Evolutionary conservation across 2,329 filamentous ascomycete genomes (phyloP).

Genomic region (Fusarium protoensiforme): DNA sequence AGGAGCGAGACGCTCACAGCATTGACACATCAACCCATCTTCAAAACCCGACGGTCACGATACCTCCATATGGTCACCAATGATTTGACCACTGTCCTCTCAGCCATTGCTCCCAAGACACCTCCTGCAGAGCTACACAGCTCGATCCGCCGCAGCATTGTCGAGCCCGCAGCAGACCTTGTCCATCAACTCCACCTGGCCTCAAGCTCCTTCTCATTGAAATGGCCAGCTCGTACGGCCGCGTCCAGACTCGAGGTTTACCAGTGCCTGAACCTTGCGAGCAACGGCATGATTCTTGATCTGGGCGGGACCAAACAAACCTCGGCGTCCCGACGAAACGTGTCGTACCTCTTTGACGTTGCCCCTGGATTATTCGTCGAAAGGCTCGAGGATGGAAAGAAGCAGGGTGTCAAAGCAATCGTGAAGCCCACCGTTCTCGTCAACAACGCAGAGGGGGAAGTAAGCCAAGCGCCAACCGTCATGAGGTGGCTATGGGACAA

Average conservation of each 20-base stretch:
- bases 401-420: slow-evolving; percentile 46
- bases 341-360: slow-evolving; percentile 51
- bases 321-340: slow-evolving; percentile 44
- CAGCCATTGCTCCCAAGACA: slow-evolving; percentile 43
- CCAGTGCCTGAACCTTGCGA: slow-evolving; percentile 51
- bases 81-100: slow-evolving; percentile 48
- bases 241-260: slow-evolving; percentile 51
- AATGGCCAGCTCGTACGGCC: slow-evolving; percentile 51
- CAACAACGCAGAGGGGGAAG: slow-evolving; percentile 40
- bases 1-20: slow-evolving; percentile 51
- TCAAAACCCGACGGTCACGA: slow-evolving; percentile 44
- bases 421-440: slow-evolving; percentile 49
- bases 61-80: slow-evolving; percentile 46
- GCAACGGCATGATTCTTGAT: slow-evolving; percentile 44
- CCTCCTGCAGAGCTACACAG: slow-evolving; percentile 44
- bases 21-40: slow-evolving; percentile 45
- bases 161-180: slow-evolving; percentile 51
- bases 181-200: slow-evolving; percentile 51
- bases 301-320: slow-evolving; percentile 44
- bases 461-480: slow-evolving; percentile 46
- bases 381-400: slow-evolving; percentile 48
- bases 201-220: slow-evolving; percentile 48
- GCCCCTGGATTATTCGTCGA: slow-evolving; percentile 53
- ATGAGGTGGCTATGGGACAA: slow-evolving; percentile 50
- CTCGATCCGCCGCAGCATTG: slow-evolving; percentile 47